A percentile compares a stretch with the other conserved stretches of the same genome.
phyloP scores from a whole-genome alignment of 805 yeast species.

The Spathaspora arborariae region DNA sequence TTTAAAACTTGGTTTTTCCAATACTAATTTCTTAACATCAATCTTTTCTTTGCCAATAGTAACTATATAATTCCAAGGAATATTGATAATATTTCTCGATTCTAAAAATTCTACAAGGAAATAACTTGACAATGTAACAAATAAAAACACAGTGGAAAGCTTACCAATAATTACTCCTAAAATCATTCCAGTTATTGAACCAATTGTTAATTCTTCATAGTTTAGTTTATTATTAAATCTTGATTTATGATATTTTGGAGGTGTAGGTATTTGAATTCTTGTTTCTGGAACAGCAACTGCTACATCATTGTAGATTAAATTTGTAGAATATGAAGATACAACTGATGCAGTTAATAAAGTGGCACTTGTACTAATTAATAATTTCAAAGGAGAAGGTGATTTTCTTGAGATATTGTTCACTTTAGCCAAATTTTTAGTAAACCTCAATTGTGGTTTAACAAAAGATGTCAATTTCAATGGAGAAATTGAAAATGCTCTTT shows the following conservation, averaged over 20 bases:
- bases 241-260: constrained; percentile 8
- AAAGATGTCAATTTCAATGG: neutral
- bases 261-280: neutral
- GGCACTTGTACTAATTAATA: constrained; percentile 6
- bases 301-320: constrained; percentile 4
- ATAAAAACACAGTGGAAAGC: constrained; percentile 50
- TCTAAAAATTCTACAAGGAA: constrained; percentile 51
- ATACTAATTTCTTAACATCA: constrained; percentile 48
- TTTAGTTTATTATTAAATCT: constrained; percentile 45
- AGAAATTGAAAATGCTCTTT: neutral
- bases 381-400: constrained; percentile 4
- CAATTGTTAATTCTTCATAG: constrained; percentile 60
- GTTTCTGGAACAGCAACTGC: neutral
- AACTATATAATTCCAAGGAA: constrained; percentile 41
- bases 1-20: constrained; percentile 62
- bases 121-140: constrained; percentile 44
- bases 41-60: constrained; percentile 31
- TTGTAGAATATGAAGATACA: constrained; percentile 1
- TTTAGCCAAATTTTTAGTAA: neutral
- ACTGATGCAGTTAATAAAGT: constrained; percentile 2
- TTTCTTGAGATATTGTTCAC: neutral
- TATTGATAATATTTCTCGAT: constrained; percentile 47
- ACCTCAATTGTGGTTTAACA: neutral
- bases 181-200: constrained; percentile 58
- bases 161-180: constrained; percentile 61